phyloP scores from a whole-genome alignment of 192 early-diverging fungal genomes.

The Mortierella hygrophila region DNA sequence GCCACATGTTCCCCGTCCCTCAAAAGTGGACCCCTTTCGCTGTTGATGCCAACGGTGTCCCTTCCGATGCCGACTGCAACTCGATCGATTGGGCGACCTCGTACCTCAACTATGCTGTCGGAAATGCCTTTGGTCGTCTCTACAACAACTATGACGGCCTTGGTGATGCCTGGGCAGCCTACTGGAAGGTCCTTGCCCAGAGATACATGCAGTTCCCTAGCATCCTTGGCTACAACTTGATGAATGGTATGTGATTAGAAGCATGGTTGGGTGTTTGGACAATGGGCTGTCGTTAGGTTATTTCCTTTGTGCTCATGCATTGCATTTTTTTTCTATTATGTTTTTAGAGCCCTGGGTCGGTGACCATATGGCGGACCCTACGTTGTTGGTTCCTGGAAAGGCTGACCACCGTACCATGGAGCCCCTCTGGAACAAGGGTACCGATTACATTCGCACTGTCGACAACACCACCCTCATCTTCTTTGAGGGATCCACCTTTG shows the following conservation, averaged over 20 bases:
- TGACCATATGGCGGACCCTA: slow-evolving; percentile 58
- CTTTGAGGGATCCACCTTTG: slow-evolving; percentile 70
- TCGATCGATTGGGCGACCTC: slow-evolving; percentile 58
- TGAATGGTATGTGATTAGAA: slow-evolving; percentile 56
- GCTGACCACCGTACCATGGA: slow-evolving; percentile 62
- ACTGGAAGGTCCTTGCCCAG: slow-evolving; percentile 69
- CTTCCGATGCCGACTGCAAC: slow-evolving; percentile 49
- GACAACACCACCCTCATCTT: slow-evolving; percentile 66
- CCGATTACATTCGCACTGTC: slow-evolving; percentile 62
- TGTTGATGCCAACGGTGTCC: slow-evolving; percentile 55
- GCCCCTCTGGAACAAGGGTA: slow-evolving; percentile 65
- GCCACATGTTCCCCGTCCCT: slow-evolving; percentile 48
- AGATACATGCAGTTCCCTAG: slow-evolving; percentile 60
- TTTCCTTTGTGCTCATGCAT: neutral
- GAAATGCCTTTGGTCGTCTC: slow-evolving; percentile 64
- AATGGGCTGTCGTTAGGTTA: too few species aligned
- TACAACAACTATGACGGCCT: slow-evolving; percentile 69
- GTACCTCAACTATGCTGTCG: slow-evolving; percentile 58
- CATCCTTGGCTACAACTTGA: slow-evolving; percentile 73
- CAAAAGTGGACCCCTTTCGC: slow-evolving; percentile 53
- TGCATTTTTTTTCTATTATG: neutral
- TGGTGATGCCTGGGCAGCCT: slow-evolving; percentile 66
- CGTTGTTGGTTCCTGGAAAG: slow-evolving; percentile 59
- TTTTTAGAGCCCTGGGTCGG: slow-evolving; percentile 68
- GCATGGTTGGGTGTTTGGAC: neutral